These are phyloP conservation scores for Nakazawaea siamensis DNA, from an alignment of 805 yeast genomes.

Conservation along the genomic window DNA sequence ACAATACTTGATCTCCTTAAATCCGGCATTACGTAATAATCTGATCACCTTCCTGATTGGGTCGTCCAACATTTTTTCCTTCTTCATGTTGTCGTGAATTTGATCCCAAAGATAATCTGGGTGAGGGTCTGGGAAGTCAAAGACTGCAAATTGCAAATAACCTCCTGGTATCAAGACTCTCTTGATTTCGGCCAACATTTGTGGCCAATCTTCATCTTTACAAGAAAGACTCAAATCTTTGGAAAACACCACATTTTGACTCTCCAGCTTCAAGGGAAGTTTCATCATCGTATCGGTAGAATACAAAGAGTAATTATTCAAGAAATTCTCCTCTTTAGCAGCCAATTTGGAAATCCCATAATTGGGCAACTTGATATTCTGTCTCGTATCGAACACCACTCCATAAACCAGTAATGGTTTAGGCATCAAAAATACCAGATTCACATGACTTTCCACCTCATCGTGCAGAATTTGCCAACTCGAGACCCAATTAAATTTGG, in stretches of 20 bases:
- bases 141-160: slow-evolving; percentile 19
- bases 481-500: slow-evolving; percentile 1
- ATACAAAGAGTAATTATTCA: slow-evolving; percentile 23
- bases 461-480: slow-evolving; percentile 8
- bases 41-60: too few relatives aligned
- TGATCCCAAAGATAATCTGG: too few relatives aligned
- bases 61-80: too few relatives aligned
- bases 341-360: neutral
- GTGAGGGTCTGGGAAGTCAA: too few relatives aligned
- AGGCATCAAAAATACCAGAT: slow-evolving; percentile 5
- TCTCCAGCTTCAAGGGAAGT: slow-evolving; percentile 19
- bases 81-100: too few relatives aligned
- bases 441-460: slow-evolving; percentile 5
- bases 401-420: too few relatives aligned
- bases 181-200: slow-evolving; percentile 19
- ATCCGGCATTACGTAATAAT: too few relatives aligned
- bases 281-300: slow-evolving; percentile 17
- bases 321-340: neutral
- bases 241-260: slow-evolving; percentile 21
- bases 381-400: too few relatives aligned
- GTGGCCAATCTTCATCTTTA: slow-evolving; percentile 13
- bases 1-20: slow-evolving; percentile 9
- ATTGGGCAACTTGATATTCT: neutral
- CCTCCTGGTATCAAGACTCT: slow-evolving; percentile 24
- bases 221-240: slow-evolving; percentile 19